Evolutionary conservation across 2,329 filamentous ascomycete genomes (phyloP), one percentile per base, ranked within the genome.

Genomic region (Akanthomyces muscarius): DNA sequence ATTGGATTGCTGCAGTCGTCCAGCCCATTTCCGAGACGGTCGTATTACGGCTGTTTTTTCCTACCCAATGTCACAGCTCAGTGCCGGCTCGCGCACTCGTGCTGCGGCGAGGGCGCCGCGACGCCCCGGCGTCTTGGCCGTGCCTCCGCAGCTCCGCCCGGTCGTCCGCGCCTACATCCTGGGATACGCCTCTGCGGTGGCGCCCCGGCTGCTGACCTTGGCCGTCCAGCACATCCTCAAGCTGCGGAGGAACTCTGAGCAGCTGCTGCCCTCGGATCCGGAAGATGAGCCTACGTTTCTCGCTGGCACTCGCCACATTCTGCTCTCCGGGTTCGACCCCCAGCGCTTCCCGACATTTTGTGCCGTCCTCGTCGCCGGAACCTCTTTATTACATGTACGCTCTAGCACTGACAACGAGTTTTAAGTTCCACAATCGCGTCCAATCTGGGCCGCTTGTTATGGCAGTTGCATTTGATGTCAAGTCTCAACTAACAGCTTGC

Each of bases 261-360:
- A 69, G 68, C 74, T 66, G 63, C 69, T 65, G 28, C 70, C 36
- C 69, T 11, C 36, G 2, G 63, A 64, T 14, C 52, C 73, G 23
- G 67, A 63, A n/a, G 68, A 75, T 16, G 66, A 71, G 38, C 64
- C 68, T 21, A 68, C 71, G 16, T 76, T 79, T 60, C 63, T 71
- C 18, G 71, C 68, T 16, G 73, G 74, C 51, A 70, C 70, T 6
- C 65, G 69, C n/a, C 68, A 71, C 41, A 81, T 85, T 63, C 70
- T 87, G 41, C 74, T 73, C 47, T 78, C 78, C 8, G 84, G 83
- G 3, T 73, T 87, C 18, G 82, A 84, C 51, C 74, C 76, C 62
- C 80, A 81, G 64, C 78, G 85, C 10, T 88, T 88, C 68, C 84
- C 86, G 50, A 78, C 84, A 4, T 88, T 88, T 70, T 88, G 86